Conservation (phyloP, 306 rosid genomes). For the Ceratonia siliqua region DNA sequence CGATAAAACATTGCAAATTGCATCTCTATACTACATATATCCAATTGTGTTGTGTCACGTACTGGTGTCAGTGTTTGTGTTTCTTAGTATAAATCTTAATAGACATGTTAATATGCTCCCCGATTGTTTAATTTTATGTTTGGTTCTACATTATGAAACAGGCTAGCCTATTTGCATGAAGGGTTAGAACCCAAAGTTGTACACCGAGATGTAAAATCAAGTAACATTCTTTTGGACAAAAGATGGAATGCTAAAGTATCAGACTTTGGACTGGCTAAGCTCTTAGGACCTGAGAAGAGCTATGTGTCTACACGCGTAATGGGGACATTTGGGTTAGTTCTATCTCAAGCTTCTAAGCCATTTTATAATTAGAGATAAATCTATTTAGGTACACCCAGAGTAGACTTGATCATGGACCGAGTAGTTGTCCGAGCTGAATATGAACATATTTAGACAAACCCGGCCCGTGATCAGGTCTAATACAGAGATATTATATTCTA, state of each 20-base stretch:
- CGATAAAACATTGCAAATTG: too few relatives aligned
- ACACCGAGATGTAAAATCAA: conserved; percentile 94
- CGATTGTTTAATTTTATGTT: neutral
- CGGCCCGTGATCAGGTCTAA: too few relatives aligned
- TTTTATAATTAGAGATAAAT: too few relatives aligned
- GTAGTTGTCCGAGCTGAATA: too few relatives aligned
- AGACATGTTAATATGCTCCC: conserved; percentile 12
- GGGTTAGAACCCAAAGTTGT: conserved; percentile 98
- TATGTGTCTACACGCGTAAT: conserved; percentile 94
- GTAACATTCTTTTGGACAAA: conserved; percentile 89
- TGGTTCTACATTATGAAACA: conserved; percentile 44
- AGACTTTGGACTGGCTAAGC: conserved; percentile 97
- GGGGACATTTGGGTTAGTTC: conserved; percentile 91
- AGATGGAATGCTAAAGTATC: conserved; percentile 93
- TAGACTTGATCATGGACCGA: too few relatives aligned
- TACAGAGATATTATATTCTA: too few relatives aligned
- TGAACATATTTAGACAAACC: too few relatives aligned
- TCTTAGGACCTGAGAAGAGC: conserved; percentile 78
- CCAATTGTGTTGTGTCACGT: too few relatives aligned
- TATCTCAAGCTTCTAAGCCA: conserved; percentile 14
- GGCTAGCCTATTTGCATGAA: conserved; percentile 92
- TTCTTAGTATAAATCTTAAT: too few relatives aligned
- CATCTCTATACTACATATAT: too few relatives aligned
- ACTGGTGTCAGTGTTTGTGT: too few relatives aligned
- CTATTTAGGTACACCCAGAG: too few relatives aligned